phyloP scores from a whole-genome alignment of 1,284 basidiomycete species.

The Puccinia hordei region DNA sequence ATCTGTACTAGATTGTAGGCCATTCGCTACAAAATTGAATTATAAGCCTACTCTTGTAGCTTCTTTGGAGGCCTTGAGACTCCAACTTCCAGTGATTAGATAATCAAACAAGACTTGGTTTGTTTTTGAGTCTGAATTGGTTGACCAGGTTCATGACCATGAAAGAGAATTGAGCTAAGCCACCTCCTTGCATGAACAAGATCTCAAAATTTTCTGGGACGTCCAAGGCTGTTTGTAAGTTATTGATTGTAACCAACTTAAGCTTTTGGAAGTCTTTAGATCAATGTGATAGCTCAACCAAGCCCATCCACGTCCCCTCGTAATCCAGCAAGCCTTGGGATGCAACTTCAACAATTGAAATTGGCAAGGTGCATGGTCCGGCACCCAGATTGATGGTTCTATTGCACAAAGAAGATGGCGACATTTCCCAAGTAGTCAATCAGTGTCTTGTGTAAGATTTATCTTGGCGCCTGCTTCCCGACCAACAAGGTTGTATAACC shows the following conservation, averaged over 20 bases:
- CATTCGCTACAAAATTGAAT: conserved; percentile 73
- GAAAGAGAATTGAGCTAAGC: conserved; percentile 83
- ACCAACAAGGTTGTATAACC: no score
- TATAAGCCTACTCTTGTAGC: conserved; percentile 66
- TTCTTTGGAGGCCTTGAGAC: conserved; percentile 79
- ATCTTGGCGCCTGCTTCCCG: no score
- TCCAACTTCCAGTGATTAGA: conserved; percentile 87
- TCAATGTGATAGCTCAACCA: conserved; percentile 90
- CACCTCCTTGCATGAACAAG: conserved; percentile 89
- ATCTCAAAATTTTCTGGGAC: conserved; percentile 82
- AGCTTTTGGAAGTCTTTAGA: conserved; percentile 80
- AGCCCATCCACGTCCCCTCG: conserved; percentile 81
- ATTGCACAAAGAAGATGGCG: conserved; percentile 60
- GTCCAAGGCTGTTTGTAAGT: conserved; percentile 69
- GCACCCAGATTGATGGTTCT: conserved; percentile 83
- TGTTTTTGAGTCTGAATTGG: conserved; percentile 68
- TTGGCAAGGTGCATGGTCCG: conserved; percentile 84
- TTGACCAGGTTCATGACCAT: conserved; percentile 85
- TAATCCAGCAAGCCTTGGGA: conserved; percentile 80
- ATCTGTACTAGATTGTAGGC: conserved; percentile 67
- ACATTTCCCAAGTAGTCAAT: no score
- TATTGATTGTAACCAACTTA: conserved; percentile 68
- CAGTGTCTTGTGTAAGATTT: no score
- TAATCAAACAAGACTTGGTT: conserved; percentile 67
- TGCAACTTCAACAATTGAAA: conserved; percentile 75